These are phyloP conservation scores for Mycogone perniciosa DNA, from an alignment of 2,329 filamentous ascomycete genomes.

Conservation along the genomic window DNA sequence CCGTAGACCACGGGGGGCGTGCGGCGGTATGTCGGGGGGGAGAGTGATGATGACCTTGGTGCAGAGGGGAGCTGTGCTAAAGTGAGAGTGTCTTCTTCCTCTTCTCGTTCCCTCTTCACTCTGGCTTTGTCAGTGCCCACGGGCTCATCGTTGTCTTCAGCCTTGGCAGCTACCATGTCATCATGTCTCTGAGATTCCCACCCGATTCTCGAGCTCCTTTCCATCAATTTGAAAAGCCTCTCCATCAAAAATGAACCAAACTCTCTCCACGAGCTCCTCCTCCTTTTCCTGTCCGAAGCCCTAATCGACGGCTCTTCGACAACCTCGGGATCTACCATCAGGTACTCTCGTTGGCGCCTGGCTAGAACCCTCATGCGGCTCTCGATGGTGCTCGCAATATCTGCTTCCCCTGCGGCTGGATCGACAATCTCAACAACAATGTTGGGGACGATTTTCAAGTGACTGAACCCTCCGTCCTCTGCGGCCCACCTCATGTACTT, in stretches of 20 bases:
- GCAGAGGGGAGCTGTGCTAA: too few species aligned
- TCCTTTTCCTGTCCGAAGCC: not conserved
- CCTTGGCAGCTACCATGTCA: not conserved
- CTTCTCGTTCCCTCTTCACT: not conserved
- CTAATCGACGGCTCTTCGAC: constrained; percentile 20
- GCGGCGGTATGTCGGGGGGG: constrained; percentile 19
- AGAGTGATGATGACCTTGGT: too few species aligned
- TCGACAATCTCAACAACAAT: constrained; percentile 33
- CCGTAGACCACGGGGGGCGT: constrained; percentile 37
- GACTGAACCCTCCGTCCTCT: constrained; percentile 32
- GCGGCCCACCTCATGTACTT: constrained; percentile 35
- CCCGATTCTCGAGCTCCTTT: constrained; percentile 3
- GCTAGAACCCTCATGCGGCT: constrained; percentile 30
- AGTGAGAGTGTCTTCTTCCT: not conserved
- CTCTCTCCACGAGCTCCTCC: not conserved
- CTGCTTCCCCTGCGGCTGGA: constrained; percentile 20
- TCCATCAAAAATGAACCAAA: not conserved
- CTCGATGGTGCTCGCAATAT: constrained; percentile 31
- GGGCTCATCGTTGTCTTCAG: not conserved
- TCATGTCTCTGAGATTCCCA: not conserved
- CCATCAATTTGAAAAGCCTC: constrained; percentile 1
- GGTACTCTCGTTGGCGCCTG: constrained; percentile 30
- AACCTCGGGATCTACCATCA: constrained; percentile 22
- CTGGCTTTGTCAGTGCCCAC: too few species aligned
- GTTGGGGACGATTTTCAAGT: constrained; percentile 32